Base-by-base conservation (phyloP, 1,284 basidiomycete genomes). In the Mycosarcoma mackinlayi region DNA sequence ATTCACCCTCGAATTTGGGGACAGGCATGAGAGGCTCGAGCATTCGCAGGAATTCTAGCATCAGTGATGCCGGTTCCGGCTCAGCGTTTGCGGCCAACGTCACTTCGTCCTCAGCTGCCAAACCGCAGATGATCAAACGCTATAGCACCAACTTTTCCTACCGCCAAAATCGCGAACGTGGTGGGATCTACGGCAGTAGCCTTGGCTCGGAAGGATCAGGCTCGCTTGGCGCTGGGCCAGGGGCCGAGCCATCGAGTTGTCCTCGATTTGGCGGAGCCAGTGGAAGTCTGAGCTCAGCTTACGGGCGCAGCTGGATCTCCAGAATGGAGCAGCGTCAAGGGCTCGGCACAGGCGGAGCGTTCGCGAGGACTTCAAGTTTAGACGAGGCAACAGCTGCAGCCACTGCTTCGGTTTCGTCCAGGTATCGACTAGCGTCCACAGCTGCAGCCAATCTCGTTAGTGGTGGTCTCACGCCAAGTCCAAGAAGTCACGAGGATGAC, bases 41-140 rank as follows among this genome's bases (percentile, higher is more conserved):
- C 53, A 54, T 70, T n/a, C 56, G 67, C 4, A 48, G 67, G 11
- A 57, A 70, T n/a, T 70, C 67, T 19, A 60, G 38, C 48, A 58
- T 57, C 35, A 65, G 62, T 51, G 68, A 71, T 27, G 58, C 59
- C 14, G 62, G 62, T 6, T 71, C 68, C 16, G 58, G 62, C 34
- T 71, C 58, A 11, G 62, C 62, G 2, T 65, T 66, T 34, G 62
- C 54, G 9, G 21, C 67, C 3, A 67, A 58, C 31, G 6, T 44
- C 21, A 34, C 33, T 13, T 53, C 51, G 0, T 49, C 59, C 1
- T 47, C 60, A 3, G 53, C 61, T 16, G 59, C 69, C 39, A 57
- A 56, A 31, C 75, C 75, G 11, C 75, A 77, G 48, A 75, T 77
- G 75, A 77, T 77, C 59, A 73, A 77, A 31, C 57, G 75, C 3